Conservation (phyloP, 139 green algal species). For the Haematococcus sp. region DNA sequence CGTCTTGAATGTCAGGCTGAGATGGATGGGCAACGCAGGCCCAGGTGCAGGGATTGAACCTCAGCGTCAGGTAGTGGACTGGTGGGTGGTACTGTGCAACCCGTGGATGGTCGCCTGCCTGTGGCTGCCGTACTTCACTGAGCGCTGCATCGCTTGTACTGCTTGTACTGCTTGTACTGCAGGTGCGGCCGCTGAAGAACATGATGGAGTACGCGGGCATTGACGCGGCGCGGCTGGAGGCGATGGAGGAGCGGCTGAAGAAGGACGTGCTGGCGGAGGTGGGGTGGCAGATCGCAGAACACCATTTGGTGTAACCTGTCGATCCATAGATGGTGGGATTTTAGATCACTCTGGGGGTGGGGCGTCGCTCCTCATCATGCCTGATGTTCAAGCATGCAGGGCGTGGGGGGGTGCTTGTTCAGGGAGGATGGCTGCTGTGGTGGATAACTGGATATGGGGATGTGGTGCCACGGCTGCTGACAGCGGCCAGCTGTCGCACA, state of each 20-base stretch:
- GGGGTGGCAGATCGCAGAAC: neutral
- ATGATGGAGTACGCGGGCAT: constrained; percentile 94
- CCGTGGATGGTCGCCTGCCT: too few relatives aligned
- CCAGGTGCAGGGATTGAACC: neutral
- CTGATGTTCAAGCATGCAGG: neutral
- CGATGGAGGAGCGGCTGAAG: constrained; percentile 91
- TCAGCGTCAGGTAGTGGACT: neutral
- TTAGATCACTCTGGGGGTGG: neutral
- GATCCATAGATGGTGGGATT: too few relatives aligned
- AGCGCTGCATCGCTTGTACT: neutral
- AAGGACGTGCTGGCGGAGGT: constrained; percentile 84
- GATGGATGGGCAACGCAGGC: neutral
- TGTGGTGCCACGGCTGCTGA: too few relatives aligned
- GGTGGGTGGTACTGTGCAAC: neutral
- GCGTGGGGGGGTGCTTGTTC: neutral
- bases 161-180: neutral
- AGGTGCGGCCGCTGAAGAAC: constrained; percentile 87
- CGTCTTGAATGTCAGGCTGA: neutral
- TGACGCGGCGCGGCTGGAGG: constrained; percentile 70
- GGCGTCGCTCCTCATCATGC: neutral
- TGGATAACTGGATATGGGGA: too few relatives aligned
- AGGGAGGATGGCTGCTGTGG: neutral
- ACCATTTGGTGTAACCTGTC: too few relatives aligned
- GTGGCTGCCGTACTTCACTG: too few relatives aligned
- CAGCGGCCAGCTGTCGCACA: too few relatives aligned